A percentile compares a stretch with the other conserved stretches of the same genome.
Evolutionary conservation across 768 basidiomycete species (phyloP).

Genomic region (Suillus variegatus): DNA sequence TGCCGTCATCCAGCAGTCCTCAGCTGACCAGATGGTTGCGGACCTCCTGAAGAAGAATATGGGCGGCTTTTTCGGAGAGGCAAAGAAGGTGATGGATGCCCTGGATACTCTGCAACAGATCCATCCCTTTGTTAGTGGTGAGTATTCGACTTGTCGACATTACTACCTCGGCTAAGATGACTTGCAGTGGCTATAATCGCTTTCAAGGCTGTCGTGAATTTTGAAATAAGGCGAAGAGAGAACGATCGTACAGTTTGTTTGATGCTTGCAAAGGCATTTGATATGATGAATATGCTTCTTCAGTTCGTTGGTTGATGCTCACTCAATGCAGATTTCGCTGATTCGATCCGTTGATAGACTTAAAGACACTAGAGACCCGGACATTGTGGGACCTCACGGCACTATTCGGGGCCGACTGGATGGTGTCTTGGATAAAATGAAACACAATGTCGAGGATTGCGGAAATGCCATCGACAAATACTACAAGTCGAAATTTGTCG

Average conservation of each 20-base stretch:
- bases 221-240: conserved; percentile 49
- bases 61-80: conserved; percentile 22
- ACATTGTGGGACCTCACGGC: conserved; percentile 28
- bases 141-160: neutral
- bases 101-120: conserved; percentile 27
- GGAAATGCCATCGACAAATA: conserved; percentile 44
- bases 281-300: conserved; percentile 48
- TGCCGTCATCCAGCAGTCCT: neutral
- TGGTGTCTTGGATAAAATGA: conserved; percentile 32
- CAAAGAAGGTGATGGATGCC: conserved; percentile 24
- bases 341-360: conserved; percentile 23
- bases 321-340: neutral
- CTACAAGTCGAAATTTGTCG: too few relatives aligned
- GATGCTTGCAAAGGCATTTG: conserved; percentile 50
- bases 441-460: conserved; percentile 42
- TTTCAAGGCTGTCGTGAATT: conserved; percentile 46
- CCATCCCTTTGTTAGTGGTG: conserved; percentile 30
- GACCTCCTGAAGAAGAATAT: conserved; percentile 9
- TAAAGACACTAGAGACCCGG: conserved; percentile 29
- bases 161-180: neutral
- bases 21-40: neutral
- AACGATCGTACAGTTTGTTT: conserved; percentile 51
- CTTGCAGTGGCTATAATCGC: conserved; percentile 47
- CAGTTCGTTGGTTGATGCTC: conserved; percentile 33
- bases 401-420: conserved; percentile 36